A percentile compares a stretch with the other conserved stretches of the same genome.
Conservation (phyloP, 306 rosid genomes). For the Dryas octopetala region DNA sequence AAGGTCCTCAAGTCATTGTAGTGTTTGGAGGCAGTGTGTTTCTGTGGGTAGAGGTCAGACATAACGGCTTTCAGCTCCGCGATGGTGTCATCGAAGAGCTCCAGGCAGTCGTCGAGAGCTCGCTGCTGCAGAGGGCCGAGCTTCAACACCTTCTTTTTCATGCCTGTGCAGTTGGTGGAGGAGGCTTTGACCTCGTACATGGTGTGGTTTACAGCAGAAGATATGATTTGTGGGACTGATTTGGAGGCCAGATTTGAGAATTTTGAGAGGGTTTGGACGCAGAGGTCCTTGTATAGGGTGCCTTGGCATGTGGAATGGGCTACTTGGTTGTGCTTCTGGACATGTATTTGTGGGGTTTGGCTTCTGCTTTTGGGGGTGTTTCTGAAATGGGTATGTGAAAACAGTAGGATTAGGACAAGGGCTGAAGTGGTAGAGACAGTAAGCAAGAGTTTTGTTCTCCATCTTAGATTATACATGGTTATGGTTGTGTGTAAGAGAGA, state of each 20-base stretch:
- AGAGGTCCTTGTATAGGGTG: slow-evolving; percentile 67
- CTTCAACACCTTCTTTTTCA: slow-evolving; percentile 19
- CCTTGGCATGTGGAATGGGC: slow-evolving; percentile 62
- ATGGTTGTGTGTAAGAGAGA: not conserved
- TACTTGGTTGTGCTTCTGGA: slow-evolving; percentile 44
- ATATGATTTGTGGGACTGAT: slow-evolving; percentile 48
- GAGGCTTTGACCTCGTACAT: slow-evolving; percentile 44
- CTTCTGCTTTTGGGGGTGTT: not conserved
- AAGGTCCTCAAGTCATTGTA: slow-evolving; percentile 50
- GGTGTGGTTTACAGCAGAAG: slow-evolving; percentile 46
- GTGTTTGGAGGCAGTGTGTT: slow-evolving; percentile 10
- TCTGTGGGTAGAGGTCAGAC: slow-evolving; percentile 37
- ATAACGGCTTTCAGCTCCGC: slow-evolving; percentile 45
- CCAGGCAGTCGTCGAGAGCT: slow-evolving; percentile 76
- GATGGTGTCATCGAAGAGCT: slow-evolving; percentile 52
- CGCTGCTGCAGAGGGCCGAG: slow-evolving; percentile 27
- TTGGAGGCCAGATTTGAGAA: slow-evolving; percentile 59
- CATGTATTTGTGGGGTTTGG: slow-evolving; percentile 17
- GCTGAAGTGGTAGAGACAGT: slow-evolving; percentile 9
- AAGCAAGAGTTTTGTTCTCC: slow-evolving; percentile 27
- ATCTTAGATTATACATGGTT: slow-evolving; percentile 29
- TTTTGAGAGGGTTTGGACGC: slow-evolving; percentile 62
- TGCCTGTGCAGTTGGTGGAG: slow-evolving; percentile 44
- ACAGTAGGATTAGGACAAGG: slow-evolving; percentile 16
- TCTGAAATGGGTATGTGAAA: slow-evolving; percentile 22